These are phyloP conservation scores for Naumovozyma dairenensis DNA, from an alignment of 805 yeast species.

Conservation along the genomic window DNA sequence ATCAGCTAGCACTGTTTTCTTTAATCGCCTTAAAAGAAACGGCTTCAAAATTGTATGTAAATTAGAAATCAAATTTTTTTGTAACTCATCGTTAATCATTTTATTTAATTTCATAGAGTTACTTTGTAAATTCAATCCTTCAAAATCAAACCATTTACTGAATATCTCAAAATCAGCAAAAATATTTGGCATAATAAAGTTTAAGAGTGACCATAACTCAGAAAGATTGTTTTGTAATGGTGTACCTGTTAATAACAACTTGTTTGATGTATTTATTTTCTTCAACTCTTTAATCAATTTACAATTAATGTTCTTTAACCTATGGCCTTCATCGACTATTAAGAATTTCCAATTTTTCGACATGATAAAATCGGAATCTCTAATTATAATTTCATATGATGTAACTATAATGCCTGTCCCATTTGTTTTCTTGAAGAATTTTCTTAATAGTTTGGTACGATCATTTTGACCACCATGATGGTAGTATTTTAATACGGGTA, in stretches of 20 bases:
- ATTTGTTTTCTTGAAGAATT: conserved; percentile 33
- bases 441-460: conserved; percentile 24
- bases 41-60: conserved; percentile 85
- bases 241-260: conserved; percentile 87
- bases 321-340: conserved; percentile 92
- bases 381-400: conserved; percentile 70
- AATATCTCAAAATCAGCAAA: conserved; percentile 83
- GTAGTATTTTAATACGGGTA: conserved; percentile 53
- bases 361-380: conserved; percentile 51
- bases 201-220: conserved; percentile 86
- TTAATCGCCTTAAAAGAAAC: conserved; percentile 72
- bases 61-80: conserved; percentile 57
- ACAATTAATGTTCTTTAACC: conserved; percentile 79
- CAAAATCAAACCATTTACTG: conserved; percentile 90
- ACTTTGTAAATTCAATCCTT: conserved; percentile 37
- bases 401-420: conserved; percentile 54
- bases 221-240: conserved; percentile 86
- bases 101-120: conserved; percentile 26
- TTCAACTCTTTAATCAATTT: conserved; percentile 63
- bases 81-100: conserved; percentile 47
- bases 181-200: conserved; percentile 86
- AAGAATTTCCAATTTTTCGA: conserved; percentile 64
- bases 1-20: conserved; percentile 54
- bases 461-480: conserved; percentile 46
- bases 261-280: conserved; percentile 51